Percentiles rank a stretch among this genome's conserved stretches.
These are phyloP conservation scores for Neofusicoccum parvum DNA, from an alignment of 2,329 filamentous ascomycete species.

Conservation along the genomic window DNA sequence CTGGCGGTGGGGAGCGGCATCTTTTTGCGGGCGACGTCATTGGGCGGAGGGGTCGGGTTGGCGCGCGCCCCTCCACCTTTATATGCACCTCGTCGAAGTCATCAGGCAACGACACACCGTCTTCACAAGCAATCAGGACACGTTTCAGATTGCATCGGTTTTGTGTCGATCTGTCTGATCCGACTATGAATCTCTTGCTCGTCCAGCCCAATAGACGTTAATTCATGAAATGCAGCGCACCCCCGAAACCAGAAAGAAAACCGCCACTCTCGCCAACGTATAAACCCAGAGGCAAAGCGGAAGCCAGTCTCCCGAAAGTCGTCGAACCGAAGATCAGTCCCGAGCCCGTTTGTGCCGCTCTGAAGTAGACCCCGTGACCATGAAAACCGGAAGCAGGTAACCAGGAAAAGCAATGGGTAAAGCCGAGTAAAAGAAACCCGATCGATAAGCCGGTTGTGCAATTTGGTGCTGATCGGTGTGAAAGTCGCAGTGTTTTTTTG, in stretches of 20 bases:
- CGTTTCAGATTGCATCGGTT: background rate
- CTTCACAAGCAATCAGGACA: background rate
- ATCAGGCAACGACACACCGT: constrained; percentile 7
- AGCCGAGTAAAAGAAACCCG: background rate
- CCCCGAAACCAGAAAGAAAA: background rate
- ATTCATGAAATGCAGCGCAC: background rate
- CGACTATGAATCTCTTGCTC: background rate
- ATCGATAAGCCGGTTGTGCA: background rate
- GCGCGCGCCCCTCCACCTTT: background rate
- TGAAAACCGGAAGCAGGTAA: background rate
- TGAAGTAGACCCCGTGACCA: background rate
- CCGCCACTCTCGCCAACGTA: background rate
- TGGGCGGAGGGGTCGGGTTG: constrained; percentile 8
- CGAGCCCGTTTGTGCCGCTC: background rate
- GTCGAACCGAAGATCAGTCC: background rate
- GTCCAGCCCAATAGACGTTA: background rate
- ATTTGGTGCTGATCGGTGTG: background rate
- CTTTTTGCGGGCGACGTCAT: constrained; percentile 21
- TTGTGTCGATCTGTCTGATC: background rate
- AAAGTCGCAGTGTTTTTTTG: background rate
- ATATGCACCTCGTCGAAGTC: background rate
- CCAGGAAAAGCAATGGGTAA: background rate
- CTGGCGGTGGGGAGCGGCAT: constrained; percentile 31
- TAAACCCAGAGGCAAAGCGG: background rate
- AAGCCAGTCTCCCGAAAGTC: background rate